Percentiles rank a stretch among this genome's conserved stretches.
These are phyloP conservation scores for Cladophialophora psammophila DNA, from an alignment of 2,329 filamentous ascomycete genomes.

Conservation along the genomic window DNA sequence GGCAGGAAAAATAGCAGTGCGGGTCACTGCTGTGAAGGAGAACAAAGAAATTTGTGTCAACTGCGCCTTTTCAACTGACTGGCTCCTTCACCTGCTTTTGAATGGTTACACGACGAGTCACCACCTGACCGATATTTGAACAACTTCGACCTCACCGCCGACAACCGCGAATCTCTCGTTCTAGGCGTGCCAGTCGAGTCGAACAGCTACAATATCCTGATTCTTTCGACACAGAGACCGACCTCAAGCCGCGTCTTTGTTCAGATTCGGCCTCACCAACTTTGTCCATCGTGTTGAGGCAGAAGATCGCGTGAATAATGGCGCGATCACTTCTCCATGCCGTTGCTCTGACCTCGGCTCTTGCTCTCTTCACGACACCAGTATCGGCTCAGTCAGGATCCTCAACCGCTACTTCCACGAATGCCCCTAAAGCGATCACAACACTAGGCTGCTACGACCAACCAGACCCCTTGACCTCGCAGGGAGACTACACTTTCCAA, in stretches of 20 bases:
- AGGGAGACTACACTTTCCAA: conserved; percentile 61
- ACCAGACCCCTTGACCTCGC: conserved; percentile 55
- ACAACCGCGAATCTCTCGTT: neutral
- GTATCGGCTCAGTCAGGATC: conserved; percentile 32
- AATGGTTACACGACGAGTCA: neutral
- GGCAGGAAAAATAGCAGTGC: conserved; percentile 34
- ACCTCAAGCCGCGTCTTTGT: conserved; percentile 13
- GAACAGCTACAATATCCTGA: neutral
- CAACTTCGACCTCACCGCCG: conserved; percentile 4
- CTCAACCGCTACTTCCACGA: conserved; percentile 10
- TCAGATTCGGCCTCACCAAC: neutral
- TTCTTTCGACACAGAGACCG: neutral
- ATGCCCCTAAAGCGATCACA: conserved; percentile 30
- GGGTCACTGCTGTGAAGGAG: conserved; percentile 33
- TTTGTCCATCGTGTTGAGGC: no score
- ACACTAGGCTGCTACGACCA: conserved; percentile 55
- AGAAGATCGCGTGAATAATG: conserved; percentile 27
- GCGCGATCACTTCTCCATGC: conserved; percentile 30
- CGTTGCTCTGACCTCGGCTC: conserved; percentile 26
- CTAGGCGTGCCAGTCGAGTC: neutral
- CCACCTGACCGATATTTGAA: neutral
- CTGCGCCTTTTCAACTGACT: conserved; percentile 2
- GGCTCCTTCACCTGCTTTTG: neutral
- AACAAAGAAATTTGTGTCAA: conserved; percentile 25
- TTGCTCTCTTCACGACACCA: conserved; percentile 27